A percentile compares a stretch with the other conserved stretches of the same genome.
Evolutionary conservation across 2,329 filamentous ascomycete genomes (phyloP).

Genomic region (Aureobasidium sp.): DNA sequence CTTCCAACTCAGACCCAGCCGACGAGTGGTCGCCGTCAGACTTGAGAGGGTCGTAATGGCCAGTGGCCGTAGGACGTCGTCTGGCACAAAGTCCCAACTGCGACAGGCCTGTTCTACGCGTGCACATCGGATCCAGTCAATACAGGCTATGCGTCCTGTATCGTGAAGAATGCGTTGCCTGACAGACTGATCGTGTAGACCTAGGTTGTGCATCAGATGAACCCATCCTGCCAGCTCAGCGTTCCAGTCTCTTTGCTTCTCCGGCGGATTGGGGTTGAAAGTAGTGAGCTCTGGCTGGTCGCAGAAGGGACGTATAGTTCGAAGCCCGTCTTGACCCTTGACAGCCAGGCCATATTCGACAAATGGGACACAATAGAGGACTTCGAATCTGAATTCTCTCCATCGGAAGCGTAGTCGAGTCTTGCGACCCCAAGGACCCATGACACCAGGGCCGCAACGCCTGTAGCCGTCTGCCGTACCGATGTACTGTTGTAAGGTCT

Average conservation of each 20-base stretch:
- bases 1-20: conserved; percentile 10
- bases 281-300: conserved; percentile 9
- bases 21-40: background rate
- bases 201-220: conserved; percentile 10
- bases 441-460: background rate
- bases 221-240: conserved; percentile 12
- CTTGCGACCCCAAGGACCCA: conserved; percentile 7
- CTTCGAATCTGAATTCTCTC: conserved; percentile 11
- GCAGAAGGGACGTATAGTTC: background rate
- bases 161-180: background rate
- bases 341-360: background rate
- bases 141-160: background rate
- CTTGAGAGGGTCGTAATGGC: conserved; percentile 8
- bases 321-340: background rate
- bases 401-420: conserved; percentile 8
- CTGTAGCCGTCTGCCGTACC: conserved; percentile 8
- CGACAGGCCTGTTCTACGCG: background rate
- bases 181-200: conserved; percentile 4
- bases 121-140: conserved; percentile 2
- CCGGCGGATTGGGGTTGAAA: conserved; percentile 8
- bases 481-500: conserved; percentile 7
- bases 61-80: conserved; percentile 6
- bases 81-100: conserved; percentile 13
- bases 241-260: conserved; percentile 9
- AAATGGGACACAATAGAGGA: conserved; percentile 4